Evolutionary conservation across 1,284 basidiomycete species (phyloP).

Genomic region (Irpex rosettiformis): DNA sequence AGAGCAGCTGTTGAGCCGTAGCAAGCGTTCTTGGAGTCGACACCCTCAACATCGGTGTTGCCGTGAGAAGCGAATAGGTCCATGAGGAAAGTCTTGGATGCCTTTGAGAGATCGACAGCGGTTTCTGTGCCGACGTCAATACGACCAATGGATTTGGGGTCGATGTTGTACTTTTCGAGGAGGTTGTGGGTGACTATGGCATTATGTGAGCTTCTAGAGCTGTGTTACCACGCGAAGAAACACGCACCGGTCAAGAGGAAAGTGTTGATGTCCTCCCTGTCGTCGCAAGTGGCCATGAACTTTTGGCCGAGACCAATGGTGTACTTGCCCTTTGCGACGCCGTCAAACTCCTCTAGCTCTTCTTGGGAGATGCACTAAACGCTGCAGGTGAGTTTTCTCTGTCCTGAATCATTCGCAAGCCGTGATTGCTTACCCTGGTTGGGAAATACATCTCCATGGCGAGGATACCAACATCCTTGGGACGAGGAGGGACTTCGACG

Average conservation of each 20-base stretch:
- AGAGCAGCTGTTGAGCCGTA: conserved; percentile 98
- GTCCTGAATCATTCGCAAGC: conserved; percentile 5
- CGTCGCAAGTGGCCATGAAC: conserved; percentile 97
- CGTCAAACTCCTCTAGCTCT: conserved; percentile 94
- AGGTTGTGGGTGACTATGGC: conserved; percentile 76
- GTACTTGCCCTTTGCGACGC: conserved; percentile 96
- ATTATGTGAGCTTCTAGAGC: background rate
- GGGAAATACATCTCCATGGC: conserved; percentile 95
- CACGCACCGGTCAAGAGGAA: conserved; percentile 88
- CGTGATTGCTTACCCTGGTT: conserved; percentile 62
- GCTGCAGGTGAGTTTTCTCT: conserved; percentile 10
- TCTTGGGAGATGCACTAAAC: conserved; percentile 89
- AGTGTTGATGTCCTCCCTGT: conserved; percentile 98
- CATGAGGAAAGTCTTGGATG: conserved; percentile 98
- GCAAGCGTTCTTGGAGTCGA: conserved; percentile 99
- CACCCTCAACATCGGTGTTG: conserved; percentile 97
- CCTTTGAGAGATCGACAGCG: conserved; percentile 99
- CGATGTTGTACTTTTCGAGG: conserved; percentile 93
- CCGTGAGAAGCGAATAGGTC: conserved; percentile 91
- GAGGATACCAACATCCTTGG: conserved; percentile 90
- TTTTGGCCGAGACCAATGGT: conserved; percentile 98
- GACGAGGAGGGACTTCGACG: conserved; percentile 45
- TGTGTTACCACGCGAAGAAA: conserved; percentile 4
- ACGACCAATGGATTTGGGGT: conserved; percentile 94
- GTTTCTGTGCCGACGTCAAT: conserved; percentile 99